A percentile compares a stretch with the other conserved stretches of the same genome.
phyloP scores from a whole-genome alignment of 805 yeast genomes.

The Wickerhamomyces hampshirensis region DNA sequence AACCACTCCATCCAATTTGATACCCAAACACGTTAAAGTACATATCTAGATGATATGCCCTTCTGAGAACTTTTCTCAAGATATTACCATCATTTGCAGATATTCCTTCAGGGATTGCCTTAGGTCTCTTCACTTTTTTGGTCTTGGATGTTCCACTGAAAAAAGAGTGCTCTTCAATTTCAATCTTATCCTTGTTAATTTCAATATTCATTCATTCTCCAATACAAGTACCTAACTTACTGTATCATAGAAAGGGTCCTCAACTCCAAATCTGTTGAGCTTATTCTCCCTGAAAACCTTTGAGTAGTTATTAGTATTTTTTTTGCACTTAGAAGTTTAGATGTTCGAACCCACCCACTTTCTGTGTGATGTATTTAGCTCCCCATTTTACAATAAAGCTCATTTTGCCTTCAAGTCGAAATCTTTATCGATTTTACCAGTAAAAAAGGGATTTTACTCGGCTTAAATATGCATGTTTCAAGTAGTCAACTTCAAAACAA shows the following conservation, averaged over 20 bases:
- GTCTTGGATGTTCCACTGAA: conserved; percentile 13
- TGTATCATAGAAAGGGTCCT: conserved; percentile 38
- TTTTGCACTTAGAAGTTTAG: too few species aligned
- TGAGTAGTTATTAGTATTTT: conserved; percentile 1
- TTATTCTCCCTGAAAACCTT: conserved; percentile 29
- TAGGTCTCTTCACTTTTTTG: conserved; percentile 22
- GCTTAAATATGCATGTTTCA: background rate
- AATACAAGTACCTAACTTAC: conserved; percentile 19
- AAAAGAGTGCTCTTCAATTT: conserved; percentile 19
- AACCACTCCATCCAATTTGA: conserved; percentile 63
- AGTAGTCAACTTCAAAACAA: background rate
- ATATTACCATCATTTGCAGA: conserved; percentile 47
- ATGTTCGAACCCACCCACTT: too few species aligned
- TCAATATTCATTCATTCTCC: background rate
- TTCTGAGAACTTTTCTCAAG: conserved; percentile 45
- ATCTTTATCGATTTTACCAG: background rate
- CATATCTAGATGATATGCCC: conserved; percentile 69
- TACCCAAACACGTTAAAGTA: conserved; percentile 58
- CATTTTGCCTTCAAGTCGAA: background rate
- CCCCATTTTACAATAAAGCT: conserved; percentile 14
- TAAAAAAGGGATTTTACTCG: background rate
- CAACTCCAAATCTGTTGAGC: conserved; percentile 34
- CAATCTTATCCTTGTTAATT: conserved; percentile 12
- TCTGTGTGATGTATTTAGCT: conserved; percentile 20
- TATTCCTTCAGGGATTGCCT: conserved; percentile 51